phyloP scores from a whole-genome alignment of 2,329 filamentous ascomycete species.

The Westerdykella ornata region DNA sequence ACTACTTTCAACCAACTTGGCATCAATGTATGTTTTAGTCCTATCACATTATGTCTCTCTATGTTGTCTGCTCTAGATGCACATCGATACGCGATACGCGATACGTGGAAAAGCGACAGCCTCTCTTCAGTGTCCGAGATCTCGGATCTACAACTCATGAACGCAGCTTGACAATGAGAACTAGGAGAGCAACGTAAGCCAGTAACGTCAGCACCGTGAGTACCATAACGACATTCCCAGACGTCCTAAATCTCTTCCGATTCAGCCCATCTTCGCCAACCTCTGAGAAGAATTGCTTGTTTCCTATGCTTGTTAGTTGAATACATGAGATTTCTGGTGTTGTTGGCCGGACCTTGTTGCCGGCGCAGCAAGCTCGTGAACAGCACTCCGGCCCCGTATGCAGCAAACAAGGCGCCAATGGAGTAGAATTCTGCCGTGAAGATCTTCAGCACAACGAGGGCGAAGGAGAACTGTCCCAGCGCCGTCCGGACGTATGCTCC shows the following conservation, averaged over 20 bases:
- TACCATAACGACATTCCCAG: conserved; percentile 59
- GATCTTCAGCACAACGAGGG: conserved; percentile 89
- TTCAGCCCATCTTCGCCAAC: conserved; percentile 54
- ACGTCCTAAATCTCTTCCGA: conserved; percentile 57
- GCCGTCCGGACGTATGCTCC: conserved; percentile 94
- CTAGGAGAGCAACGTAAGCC: conserved; percentile 55
- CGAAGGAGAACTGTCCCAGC: conserved; percentile 89
- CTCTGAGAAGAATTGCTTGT: conserved; percentile 80
- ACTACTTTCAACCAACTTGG: no score
- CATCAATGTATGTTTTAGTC: no score
- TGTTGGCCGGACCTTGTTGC: conserved; percentile 55
- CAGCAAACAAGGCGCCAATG: conserved; percentile 91
- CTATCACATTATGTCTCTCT: no score
- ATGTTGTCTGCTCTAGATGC: no score
- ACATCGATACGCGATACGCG: no score
- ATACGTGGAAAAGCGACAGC: no score
- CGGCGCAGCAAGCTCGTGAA: conserved; percentile 77
- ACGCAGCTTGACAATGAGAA: conserved; percentile 50
- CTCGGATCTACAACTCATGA: conserved; percentile 7
- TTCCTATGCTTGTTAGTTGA: conserved; percentile 44
- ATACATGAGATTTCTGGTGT: not conserved
- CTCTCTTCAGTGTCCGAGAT: no score
- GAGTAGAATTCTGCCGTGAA: conserved; percentile 95
- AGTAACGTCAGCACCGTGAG: conserved; percentile 57
- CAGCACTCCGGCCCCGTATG: conserved; percentile 80